A percentile compares a stretch with the other conserved stretches of the same genome.
Evolutionary conservation across 768 basidiomycete genomes (phyloP).

Genomic region (Boletus reticulatus): DNA sequence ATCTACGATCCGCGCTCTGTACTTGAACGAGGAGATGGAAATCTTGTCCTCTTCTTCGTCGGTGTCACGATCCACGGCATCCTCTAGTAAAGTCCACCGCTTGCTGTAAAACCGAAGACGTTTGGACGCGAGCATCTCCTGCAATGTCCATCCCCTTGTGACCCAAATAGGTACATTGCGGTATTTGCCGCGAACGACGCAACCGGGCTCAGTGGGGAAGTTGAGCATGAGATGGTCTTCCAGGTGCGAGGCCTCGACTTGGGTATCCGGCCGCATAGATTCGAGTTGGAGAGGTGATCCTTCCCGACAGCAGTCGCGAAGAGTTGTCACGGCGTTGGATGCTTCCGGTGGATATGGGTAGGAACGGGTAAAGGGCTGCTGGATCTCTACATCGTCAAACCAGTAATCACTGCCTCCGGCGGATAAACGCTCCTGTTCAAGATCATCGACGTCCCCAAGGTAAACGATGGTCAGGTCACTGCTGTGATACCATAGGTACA

Average conservation of each 20-base stretch:
- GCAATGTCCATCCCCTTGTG: constrained; percentile 28
- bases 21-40: constrained; percentile 16
- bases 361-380: constrained; percentile 7
- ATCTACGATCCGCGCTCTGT: constrained; percentile 19
- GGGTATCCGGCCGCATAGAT: constrained; percentile 17
- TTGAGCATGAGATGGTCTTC: constrained; percentile 7
- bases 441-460: constrained; percentile 26
- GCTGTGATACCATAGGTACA: constrained; percentile 28
- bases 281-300: background rate
- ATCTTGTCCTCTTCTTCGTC: constrained; percentile 7
- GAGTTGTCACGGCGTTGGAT: background rate
- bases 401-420: background rate
- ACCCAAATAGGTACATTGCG: constrained; percentile 17
- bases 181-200: background rate
- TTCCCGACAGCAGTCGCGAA: constrained; percentile 5
- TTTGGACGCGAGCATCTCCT: constrained; percentile 27
- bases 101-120: constrained; percentile 28
- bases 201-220: background rate
- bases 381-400: constrained; percentile 20
- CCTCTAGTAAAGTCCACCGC: constrained; percentile 25
- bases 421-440: constrained; percentile 14
- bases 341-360: background rate
- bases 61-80: constrained; percentile 16
- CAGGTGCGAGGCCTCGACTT: constrained; percentile 17
- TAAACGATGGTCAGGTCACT: constrained; percentile 30